Percentiles rank a stretch among this genome's conserved stretches.
Conservation (phyloP, 371 early-diverging fungal species). For the Syncephalastrum sp. region DNA sequence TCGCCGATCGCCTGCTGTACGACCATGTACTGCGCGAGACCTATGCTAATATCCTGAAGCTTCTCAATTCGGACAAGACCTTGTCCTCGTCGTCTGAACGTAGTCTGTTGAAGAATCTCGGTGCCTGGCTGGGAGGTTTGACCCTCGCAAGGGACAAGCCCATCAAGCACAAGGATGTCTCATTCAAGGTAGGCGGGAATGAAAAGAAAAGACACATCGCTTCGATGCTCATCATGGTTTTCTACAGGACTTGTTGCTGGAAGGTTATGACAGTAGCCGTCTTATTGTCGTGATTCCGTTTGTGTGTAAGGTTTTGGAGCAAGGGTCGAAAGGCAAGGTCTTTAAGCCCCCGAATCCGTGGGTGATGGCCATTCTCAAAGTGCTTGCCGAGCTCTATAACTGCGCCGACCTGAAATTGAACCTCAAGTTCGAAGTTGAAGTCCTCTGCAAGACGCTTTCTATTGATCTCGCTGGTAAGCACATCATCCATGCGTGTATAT, state of each 20-base stretch:
- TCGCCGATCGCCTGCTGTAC: slow-evolving; percentile 61
- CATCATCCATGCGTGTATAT: slow-evolving; percentile 7
- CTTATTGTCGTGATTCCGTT: slow-evolving; percentile 97
- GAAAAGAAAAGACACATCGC: no score
- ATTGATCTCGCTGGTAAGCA: slow-evolving; percentile 69
- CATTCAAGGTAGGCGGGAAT: slow-evolving; percentile 76
- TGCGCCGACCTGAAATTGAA: slow-evolving; percentile 91
- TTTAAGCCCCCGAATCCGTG: slow-evolving; percentile 98
- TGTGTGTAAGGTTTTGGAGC: slow-evolving; percentile 95
- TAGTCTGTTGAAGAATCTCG: slow-evolving; percentile 89
- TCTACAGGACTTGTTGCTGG: slow-evolving; percentile 77
- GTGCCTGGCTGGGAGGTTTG: slow-evolving; percentile 96
- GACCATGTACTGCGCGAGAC: slow-evolving; percentile 88
- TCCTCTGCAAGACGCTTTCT: slow-evolving; percentile 88
- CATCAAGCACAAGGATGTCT: slow-evolving; percentile 89
- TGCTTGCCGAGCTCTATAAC: slow-evolving; percentile 91
- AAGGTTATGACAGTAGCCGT: slow-evolving; percentile 85
- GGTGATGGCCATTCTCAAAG: slow-evolving; percentile 91
- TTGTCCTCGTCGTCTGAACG: slow-evolving; percentile 88
- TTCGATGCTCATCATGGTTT: not conserved
- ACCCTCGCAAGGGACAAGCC: slow-evolving; percentile 93
- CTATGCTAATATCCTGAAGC: slow-evolving; percentile 76
- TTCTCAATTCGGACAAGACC: slow-evolving; percentile 93
- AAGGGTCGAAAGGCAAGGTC: slow-evolving; percentile 77
- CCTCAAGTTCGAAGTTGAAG: slow-evolving; percentile 96